Evolutionary conservation across 192 early-diverging fungal species (phyloP), one percentile per base, ranked within the genome.

Genomic region (Funneliformis geosporum): DNA sequence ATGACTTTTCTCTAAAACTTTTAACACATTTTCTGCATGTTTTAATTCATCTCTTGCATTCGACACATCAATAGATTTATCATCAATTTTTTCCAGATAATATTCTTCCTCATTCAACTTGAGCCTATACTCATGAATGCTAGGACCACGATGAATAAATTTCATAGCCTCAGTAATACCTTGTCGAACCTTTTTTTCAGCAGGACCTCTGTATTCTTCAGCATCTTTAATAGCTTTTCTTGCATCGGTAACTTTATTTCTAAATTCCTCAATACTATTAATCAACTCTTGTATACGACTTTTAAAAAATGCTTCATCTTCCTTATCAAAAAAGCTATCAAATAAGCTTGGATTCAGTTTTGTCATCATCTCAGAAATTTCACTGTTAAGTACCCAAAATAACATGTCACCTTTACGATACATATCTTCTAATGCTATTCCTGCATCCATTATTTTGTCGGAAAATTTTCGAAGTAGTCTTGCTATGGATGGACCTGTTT

Each of bases 381-480:
- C 46, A 16, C 5, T 50, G 8, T 73, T 33, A 18, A 73, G 33
- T 33, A 23, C 25, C 50, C 47, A 47, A 55, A 73, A 73, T 59
- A 73, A 27, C 14, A 59, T 21, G 44, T 47, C 25, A 18, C 72
- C 72, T 11, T 50, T 46, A 18, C 47, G 42, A 73, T 73, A 59
- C 72, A 73, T 73, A 33, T 73, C 72, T 55, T 73, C 50, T 16
- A 73, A 40, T 59, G 46, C 27, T 18, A n/a, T 14, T 59, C 72
- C 72, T 18, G 72, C 50, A 50, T 28, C 27, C 72, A 59, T 73
- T 27, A 73, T 73, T 73, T 73, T 46, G 4, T 8, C n/a, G 7
- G 43, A 50, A 25, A 33, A 73, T 18, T 12, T 12, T 33, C 72
- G 72, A 25, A 73, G 46, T 50, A 25, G 14, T 4, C 9, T 50